Evolutionary conservation across 1,284 basidiomycete genomes (phyloP), one percentile per base, ranked within the genome.

Genomic region (Ceraceosorus bombacis): DNA sequence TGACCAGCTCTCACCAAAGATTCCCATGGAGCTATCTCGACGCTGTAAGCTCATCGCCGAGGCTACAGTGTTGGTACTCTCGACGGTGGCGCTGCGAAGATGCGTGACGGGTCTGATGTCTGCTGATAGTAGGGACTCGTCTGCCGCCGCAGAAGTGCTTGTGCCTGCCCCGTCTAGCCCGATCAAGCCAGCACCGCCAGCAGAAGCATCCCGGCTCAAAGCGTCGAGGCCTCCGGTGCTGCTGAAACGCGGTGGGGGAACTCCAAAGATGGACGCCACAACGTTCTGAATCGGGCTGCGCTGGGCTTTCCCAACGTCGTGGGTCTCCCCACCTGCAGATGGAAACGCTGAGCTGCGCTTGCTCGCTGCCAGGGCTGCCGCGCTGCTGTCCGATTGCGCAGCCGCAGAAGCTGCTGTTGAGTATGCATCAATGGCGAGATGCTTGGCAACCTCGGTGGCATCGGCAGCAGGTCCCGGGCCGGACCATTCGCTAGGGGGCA

Each of bases 401-500:
- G 49, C 7, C 36, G 49, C 8, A n/a, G 41, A 3, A 39, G 41
- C 10, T 43, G n/a, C 5, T 13, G 54, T 36, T 10, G 15, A 50
- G 37, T 13, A 1, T 8, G 2, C 36, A n/a, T 15, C 36, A 4
- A n/a, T 58, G 37, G 41, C 62, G 63, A 70, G 62, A 39, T 70
- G 68, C 37, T 66, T 61, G 7, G 59, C 54, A 17, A 72, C 66
- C 27, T 69, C 65, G 13, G 64, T 60, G n/a, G 64, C 64, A 43
- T 59, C 62, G 39, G 69, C 69, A 8, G 58, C 53, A 6, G 67
- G 67, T 7, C 49, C 49, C 6, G 49, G 49, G 2, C 64, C 66
- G 15, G 60, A 54, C 69, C 68, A 70, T 36, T 67, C 59, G 9
- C 65, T 65, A 5, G 70, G 70, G 1, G 70, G 65, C 12, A 72